Base-by-base conservation (phyloP, 345 rosid genomes). In the Geranium brycei region DNA sequence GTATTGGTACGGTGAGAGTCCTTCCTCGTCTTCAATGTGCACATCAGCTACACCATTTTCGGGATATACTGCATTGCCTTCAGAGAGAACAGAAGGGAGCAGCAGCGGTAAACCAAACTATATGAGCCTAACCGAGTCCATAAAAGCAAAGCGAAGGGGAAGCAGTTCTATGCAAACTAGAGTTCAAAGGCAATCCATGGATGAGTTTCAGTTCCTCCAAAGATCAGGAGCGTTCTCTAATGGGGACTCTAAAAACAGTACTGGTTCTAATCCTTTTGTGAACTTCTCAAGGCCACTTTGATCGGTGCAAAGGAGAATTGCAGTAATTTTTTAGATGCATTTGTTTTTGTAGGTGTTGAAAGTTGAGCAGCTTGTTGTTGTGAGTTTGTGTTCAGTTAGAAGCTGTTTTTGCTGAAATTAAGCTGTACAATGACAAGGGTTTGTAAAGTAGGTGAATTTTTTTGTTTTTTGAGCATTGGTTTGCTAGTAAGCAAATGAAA, bases 51-150 rank as follows among this genome's bases (percentile, higher is more conserved):
- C 93, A 32, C 89, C 83, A 18, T 72, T 69, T 59, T 85, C 95
- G 6, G 83, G 82, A 66, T 78, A 75, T 76, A 83, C 87, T 14
- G 71, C 75, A 4, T 72, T 85, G 76, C 72, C 86, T 19, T 84
- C 78, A 0, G 85, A 76, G 65, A 73, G 66, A 69, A 71, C 83
- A 38, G 84, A 79, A 35, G 86, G 81, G 40, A 78, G 83, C 35
- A 77, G 82, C 62, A 77, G 71, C 38, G 59, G 81, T 60, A 80
- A 76, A 76, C 97, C 95, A 15, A 90, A 73, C 73, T 93, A 93
- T 62, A 88, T 93, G 99, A 86, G 70, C 69, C 59, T 86, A 66
- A 93, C 99, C 0, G 89, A 88, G 71, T 88, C 99, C 41, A 93
- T 84, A 15, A 93, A 88, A 85, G 96, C 96, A 0, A 90, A 90